Evolutionary conservation across 202 grass and related monocot genomes (phyloP).

Genomic region (Panicum virgatum): DNA sequence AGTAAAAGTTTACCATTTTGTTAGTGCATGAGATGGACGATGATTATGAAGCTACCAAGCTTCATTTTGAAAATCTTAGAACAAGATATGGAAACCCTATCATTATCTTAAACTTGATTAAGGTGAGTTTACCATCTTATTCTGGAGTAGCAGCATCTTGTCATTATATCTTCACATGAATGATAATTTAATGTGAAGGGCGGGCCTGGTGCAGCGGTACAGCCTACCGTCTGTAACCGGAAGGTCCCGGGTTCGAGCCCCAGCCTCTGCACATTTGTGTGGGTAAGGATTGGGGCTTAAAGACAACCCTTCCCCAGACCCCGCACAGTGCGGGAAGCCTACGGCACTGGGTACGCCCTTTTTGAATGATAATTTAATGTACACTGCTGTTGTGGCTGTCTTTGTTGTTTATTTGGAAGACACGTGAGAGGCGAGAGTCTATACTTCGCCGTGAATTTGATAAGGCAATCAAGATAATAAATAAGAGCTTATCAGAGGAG

Average conservation of each 20-base stretch:
- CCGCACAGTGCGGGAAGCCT: no score
- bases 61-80: slow-evolving; percentile 90
- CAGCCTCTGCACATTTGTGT: no score
- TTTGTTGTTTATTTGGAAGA: slow-evolving; percentile 52
- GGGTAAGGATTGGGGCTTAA: no score
- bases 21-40: slow-evolving; percentile 77
- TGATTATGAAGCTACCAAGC: slow-evolving; percentile 80
- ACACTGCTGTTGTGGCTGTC: slow-evolving; percentile 7
- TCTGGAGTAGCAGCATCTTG: slow-evolving; percentile 28
- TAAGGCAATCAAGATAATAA: slow-evolving; percentile 72
- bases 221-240: no score
- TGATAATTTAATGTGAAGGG: slow-evolving; percentile 26
- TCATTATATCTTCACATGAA: slow-evolving; percentile 24
- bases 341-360: no score
- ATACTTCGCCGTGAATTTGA: slow-evolving; percentile 84
- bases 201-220: no score
- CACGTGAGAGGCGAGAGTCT: slow-evolving; percentile 81
- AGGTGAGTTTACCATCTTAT: slow-evolving; percentile 59
- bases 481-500: slow-evolving; percentile 56
- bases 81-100: slow-evolving; percentile 87
- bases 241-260: no score
- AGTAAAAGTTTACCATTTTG: slow-evolving; percentile 38
- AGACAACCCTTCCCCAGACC: no score
- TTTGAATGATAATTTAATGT: slow-evolving; percentile 28
- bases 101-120: slow-evolving; percentile 97